phyloP scores from a whole-genome alignment of 108 stramenopile species.

The Fragilariopsis cylindrus region DNA sequence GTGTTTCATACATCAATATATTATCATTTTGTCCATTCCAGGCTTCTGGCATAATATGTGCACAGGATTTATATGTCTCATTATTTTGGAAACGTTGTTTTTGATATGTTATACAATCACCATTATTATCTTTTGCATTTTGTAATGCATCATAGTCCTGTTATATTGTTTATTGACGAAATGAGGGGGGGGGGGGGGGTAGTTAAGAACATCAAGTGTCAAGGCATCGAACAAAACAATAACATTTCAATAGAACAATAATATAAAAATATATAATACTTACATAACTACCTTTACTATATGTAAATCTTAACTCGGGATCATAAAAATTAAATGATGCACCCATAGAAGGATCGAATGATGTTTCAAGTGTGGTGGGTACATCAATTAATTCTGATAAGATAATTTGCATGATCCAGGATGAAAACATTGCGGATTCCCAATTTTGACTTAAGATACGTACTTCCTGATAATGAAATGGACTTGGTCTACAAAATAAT shows the following conservation, averaged over 20 bases:
- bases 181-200: too few species aligned
- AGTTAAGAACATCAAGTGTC: too few species aligned
- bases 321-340: slow-evolving; percentile 36
- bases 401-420: slow-evolving; percentile 46
- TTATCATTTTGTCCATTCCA: slow-evolving; percentile 32
- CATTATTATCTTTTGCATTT: slow-evolving; percentile 16
- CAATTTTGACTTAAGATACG: slow-evolving; percentile 36
- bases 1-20: not conserved
- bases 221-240: too few species aligned
- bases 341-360: not conserved
- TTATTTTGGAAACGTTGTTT: not conserved
- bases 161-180: not conserved
- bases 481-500: not conserved
- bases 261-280: not conserved
- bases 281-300: slow-evolving; percentile 17
- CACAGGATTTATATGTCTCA: slow-evolving; percentile 20
- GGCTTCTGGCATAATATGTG: slow-evolving; percentile 30
- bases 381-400: slow-evolving; percentile 45
- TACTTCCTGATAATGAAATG: slow-evolving; percentile 37
- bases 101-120: slow-evolving; percentile 11
- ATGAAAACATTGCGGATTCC: slow-evolving; percentile 38
- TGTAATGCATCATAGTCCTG: slow-evolving; percentile 19
- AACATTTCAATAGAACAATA: too few species aligned
- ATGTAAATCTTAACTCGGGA: slow-evolving; percentile 14
- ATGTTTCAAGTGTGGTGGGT: slow-evolving; percentile 31